These are phyloP conservation scores for Suillus sp. DNA, from an alignment of 768 basidiomycete species.

Conservation along the genomic window DNA sequence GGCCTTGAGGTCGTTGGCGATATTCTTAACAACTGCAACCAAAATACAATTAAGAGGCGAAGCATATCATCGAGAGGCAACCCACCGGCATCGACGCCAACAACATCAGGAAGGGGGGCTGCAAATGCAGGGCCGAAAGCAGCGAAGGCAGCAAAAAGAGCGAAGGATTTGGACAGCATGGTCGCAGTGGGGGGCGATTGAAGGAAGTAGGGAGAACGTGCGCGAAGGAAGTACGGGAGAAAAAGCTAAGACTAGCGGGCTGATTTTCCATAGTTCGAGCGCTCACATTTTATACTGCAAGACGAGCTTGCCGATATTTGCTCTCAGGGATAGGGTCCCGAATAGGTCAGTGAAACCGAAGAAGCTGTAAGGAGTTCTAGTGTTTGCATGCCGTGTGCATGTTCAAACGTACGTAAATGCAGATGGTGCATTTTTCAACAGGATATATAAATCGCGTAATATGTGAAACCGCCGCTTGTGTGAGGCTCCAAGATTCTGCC, in stretches of 20 bases:
- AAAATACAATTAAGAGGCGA: background rate
- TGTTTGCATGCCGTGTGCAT: too few relatives aligned
- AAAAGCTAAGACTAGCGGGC: background rate
- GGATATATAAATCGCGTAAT: too few relatives aligned
- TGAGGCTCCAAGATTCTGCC: too few relatives aligned
- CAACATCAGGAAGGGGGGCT: background rate
- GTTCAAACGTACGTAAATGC: too few relatives aligned
- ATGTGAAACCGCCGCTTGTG: too few relatives aligned
- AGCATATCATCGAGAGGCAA: accelerated
- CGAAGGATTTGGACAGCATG: background rate
- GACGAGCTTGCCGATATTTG: background rate
- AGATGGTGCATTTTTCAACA: too few relatives aligned
- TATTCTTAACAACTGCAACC: background rate
- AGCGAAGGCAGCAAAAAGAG: background rate
- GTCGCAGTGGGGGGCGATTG: slow-evolving; percentile 1
- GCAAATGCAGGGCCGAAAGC: background rate
- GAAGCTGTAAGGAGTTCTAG: too few relatives aligned
- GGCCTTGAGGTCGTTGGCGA: background rate
- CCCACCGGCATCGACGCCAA: background rate
- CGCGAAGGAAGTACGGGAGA: background rate
- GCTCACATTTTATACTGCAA: background rate
- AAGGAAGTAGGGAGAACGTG: background rate
- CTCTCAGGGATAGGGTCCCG: background rate
- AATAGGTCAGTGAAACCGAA: too few relatives aligned
- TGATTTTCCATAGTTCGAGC: background rate